A percentile compares a stretch with the other conserved stretches of the same genome.
Conservation (phyloP, 371 early-diverging fungal species). For the Coemansia sp. region DNA sequence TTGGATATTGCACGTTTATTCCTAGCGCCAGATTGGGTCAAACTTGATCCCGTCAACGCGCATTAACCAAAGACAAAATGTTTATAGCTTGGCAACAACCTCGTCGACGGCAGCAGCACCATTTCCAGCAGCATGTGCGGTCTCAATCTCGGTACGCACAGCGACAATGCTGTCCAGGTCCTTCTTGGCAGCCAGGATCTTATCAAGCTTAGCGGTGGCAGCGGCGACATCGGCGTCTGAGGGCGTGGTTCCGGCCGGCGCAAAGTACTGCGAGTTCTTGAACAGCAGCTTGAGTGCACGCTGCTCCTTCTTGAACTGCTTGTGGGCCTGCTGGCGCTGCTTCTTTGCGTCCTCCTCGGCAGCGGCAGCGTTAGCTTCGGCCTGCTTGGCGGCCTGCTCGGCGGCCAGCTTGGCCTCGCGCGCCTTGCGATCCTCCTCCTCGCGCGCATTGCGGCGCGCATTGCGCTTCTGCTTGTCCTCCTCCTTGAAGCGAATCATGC, state of each 20-base stretch:
- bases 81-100: slow-evolving; percentile 32
- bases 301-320: slow-evolving; percentile 86
- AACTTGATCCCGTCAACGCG: background rate
- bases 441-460: slow-evolving; percentile 86
- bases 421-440: slow-evolving; percentile 69
- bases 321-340: slow-evolving; percentile 74
- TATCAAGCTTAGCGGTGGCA: slow-evolving; percentile 67
- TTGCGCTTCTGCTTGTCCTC: slow-evolving; percentile 86
- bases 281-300: slow-evolving; percentile 82
- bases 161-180: slow-evolving; percentile 52
- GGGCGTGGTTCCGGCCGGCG: slow-evolving; percentile 48
- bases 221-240: slow-evolving; percentile 59
- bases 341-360: slow-evolving; percentile 65
- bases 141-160: slow-evolving; percentile 39
- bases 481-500: slow-evolving; percentile 87
- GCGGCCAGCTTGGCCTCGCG: slow-evolving; percentile 55
- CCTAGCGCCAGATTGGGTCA: background rate
- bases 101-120: slow-evolving; percentile 41
- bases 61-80: background rate
- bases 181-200: slow-evolving; percentile 68
- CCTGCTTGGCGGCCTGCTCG: slow-evolving; percentile 52
- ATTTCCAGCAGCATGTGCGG: slow-evolving; percentile 49
- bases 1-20: background rate
- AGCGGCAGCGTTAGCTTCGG: slow-evolving; percentile 59
- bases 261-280: slow-evolving; percentile 78